Evolutionary conservation across 345 rosid species (phyloP).

Genomic region (Melaleuca alternifolia): DNA sequence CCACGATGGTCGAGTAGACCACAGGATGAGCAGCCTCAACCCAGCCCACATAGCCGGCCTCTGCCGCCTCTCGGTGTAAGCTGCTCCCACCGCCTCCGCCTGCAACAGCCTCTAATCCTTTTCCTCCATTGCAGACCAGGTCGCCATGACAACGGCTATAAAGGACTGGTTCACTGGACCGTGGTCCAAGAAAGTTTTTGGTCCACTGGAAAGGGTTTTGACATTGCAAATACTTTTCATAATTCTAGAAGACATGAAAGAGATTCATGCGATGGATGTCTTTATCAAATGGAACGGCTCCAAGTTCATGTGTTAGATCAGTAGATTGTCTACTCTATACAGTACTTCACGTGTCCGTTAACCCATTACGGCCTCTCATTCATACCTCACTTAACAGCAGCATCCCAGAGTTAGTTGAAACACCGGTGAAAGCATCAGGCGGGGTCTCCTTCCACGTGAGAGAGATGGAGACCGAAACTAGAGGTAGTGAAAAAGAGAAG

Average conservation of each 20-base stretch:
- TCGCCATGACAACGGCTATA: constrained; percentile 7
- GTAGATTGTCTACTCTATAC: neutral
- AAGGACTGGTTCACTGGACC: neutral
- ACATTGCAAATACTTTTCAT: neutral
- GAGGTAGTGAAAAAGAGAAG: neutral
- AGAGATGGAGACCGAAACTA: neutral
- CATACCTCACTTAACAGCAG: neutral
- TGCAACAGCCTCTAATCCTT: constrained; percentile 58
- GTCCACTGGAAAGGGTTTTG: too few relatives aligned
- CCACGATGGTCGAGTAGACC: constrained; percentile 80
- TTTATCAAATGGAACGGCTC: neutral
- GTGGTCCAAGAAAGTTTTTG: neutral
- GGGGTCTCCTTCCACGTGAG: neutral
- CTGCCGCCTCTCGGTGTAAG: constrained; percentile 78
- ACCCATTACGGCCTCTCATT: neutral
- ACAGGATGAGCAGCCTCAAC: constrained; percentile 76
- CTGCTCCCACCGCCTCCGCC: constrained; percentile 40
- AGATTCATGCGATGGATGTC: neutral
- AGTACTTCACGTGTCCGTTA: neutral
- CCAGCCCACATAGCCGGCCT: constrained; percentile 83
- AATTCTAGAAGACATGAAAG: neutral
- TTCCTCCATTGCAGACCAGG: constrained; percentile 61
- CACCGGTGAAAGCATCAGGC: neutral
- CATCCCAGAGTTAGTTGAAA: neutral
- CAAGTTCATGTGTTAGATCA: neutral